Evolutionary conservation across 257 asterid genomes (phyloP), one percentile per base, ranked within the genome.

Genomic region (Penstemon davidsonii): DNA sequence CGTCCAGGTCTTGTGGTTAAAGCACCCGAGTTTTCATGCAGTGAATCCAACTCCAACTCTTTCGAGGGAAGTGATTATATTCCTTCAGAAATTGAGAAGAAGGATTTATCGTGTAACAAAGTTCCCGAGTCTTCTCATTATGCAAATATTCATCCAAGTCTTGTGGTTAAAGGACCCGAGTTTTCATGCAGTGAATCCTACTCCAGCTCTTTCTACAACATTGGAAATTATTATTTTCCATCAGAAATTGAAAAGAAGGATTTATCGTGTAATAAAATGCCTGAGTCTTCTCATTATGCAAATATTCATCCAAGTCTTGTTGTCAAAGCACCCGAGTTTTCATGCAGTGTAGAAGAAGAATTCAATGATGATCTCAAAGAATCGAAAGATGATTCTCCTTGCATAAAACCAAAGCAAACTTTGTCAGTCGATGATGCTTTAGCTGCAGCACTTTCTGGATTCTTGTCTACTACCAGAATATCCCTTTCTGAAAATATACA

Each of bases 401-500:
- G 39, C 58, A 62, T 70, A 61, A 69, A 66, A 66, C 73, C 78
- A 50, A 88, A 79, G 79, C 77, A 79, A 65, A 37, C 79, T 64
- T 56, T 82, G 69, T 86, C 95, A 5, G 78, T 88, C 68, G 92
- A 91, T 75, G 96, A 85, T 75, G 92, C 96, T 72, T 79, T 91
- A 76, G 96, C 96, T 79, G 91, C 95, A 44, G 96, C 99, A 59
- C 91, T 88, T 59, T 61, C 89, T 68, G 87, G 89, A 58, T 83
- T 94, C 73, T 50, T 88, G 74, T 76, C 88, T 49, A 41, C 82
- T 64, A 78, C 75, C 51, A 64, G 62, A 45, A 55, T 43, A 54
- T 70, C 68, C 61, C 72, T 75, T 63, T 70, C 79, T n/a, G 83
- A 71, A 67, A 55, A 50, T 57, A 55, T 37, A 62, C 73, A 66